Conservation (phyloP, 1,284 basidiomycete genomes). For the Xerocomus minutiporus region DNA sequence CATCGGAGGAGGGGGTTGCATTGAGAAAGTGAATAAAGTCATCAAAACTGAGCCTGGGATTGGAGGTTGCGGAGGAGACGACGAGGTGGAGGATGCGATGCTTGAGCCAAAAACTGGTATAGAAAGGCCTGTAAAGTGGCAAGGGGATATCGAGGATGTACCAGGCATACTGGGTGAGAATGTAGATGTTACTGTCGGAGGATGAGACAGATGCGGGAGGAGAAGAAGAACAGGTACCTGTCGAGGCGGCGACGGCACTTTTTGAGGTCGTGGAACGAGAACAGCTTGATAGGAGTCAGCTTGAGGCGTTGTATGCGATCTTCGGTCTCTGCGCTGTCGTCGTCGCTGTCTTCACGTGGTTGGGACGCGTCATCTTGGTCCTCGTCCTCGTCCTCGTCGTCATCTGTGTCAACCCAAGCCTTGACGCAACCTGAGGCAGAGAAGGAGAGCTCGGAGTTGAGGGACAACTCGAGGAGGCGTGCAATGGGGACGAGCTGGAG, state of each 20-base stretch:
- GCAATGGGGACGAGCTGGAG: conserved; percentile 36
- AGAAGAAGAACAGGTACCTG: conserved; percentile 28
- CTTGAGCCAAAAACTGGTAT: conserved; percentile 41
- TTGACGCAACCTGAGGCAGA: conserved; percentile 36
- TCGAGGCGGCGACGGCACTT: conserved; percentile 32
- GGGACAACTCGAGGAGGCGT: conserved; percentile 32
- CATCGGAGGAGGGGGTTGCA: conserved; percentile 26
- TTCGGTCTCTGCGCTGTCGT: conserved; percentile 16
- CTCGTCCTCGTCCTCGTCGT: conserved; percentile 26
- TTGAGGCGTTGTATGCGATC: conserved; percentile 35
- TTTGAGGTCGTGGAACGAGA: conserved; percentile 43
- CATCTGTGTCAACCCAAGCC: conserved; percentile 28
- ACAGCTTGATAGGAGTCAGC: conserved; percentile 42
- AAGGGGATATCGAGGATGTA: conserved; percentile 56
- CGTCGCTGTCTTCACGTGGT: conserved; percentile 27
- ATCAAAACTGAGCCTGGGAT: conserved; percentile 34
- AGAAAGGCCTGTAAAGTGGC: conserved; percentile 40
- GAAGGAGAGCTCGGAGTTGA: conserved; percentile 18
- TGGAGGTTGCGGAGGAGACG: conserved; percentile 34
- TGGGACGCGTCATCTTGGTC: conserved; percentile 24
- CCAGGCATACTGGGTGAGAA: conserved; percentile 50
- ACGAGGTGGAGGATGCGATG: conserved; percentile 48
- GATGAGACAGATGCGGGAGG: conserved; percentile 7
- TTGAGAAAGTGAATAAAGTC: conserved; percentile 37
- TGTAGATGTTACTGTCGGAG: conserved; percentile 36